Base-by-base conservation (phyloP, 1,284 basidiomycete genomes). In the Boletus semigastroideus region DNA sequence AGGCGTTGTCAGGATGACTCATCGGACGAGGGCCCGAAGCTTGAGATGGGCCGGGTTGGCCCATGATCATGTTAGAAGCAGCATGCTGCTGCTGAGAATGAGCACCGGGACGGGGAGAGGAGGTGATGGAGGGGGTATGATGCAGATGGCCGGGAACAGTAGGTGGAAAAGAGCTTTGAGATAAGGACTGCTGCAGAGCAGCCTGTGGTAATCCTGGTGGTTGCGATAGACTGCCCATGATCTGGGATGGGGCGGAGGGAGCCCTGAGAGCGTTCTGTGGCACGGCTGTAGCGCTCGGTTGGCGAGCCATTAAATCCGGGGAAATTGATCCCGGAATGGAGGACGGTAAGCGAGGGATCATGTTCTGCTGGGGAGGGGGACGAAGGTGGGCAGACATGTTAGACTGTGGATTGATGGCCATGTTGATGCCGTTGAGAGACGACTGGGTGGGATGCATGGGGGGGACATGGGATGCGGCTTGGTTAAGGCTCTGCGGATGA, bases 211-310 rank as follows among this genome's bases (percentile, higher is more conserved):
- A 65, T 41, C 63, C 72, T 36, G 73, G 68, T 25, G 79, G 77
- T 58, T 80, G 79, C 19, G 73, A 48, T 27, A 83, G 69, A 56
- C 76, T 78, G 54, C 69, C 69, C 76, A 86, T 83, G 49, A 80
- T 65, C 55, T 74, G 77, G 34, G 68, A 57, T 48, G 49, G 69
- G 17, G 71, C 66, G 19, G 78, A 74, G 36, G 71, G 59, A 12
- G 74, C 64, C 46, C 80, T 72, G 46, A 67, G 63, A 57, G 72
- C 55, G 54, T 70, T 72, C 48, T 72, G 73, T 49, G 72, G 69
- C 63, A 76, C 72, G 16, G 66, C 67, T 19, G 70, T 42, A 51
- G 61, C 64, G 60, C 67, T 73, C 37, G 63, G 64, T 47, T 72
- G 71, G 44, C 72, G 71, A 48, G 63, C 61, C 61, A 68, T 68